Conservation (phyloP, 2,329 filamentous ascomycete genomes). For the Pseudogymnoascus sp. region DNA sequence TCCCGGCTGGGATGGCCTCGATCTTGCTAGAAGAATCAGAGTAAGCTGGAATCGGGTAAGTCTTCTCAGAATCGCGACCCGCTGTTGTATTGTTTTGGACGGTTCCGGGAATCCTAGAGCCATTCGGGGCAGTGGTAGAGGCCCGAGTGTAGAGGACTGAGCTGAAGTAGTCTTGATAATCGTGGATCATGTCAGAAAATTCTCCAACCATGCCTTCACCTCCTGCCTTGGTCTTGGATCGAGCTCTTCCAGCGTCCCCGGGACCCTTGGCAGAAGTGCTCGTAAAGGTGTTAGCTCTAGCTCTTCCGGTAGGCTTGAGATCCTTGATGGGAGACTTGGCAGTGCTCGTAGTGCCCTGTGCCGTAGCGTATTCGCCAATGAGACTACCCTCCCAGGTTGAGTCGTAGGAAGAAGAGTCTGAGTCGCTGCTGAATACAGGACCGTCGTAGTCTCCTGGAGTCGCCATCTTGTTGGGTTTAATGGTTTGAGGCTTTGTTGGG, state of each 20-base stretch:
- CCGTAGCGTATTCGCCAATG: background rate
- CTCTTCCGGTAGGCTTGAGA: too few relatives aligned
- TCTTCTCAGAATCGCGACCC: background rate
- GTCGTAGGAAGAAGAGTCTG: background rate
- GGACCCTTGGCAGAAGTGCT: background rate
- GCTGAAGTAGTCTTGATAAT: slow-evolving; percentile 16
- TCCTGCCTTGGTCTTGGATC: background rate
- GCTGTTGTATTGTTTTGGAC: background rate
- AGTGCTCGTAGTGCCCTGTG: background rate
- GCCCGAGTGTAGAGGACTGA: too few relatives aligned
- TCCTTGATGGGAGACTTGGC: background rate
- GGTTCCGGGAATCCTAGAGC: background rate
- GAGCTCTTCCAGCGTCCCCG: background rate
- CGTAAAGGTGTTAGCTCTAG: background rate
- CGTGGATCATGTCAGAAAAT: background rate
- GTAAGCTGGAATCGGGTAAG: background rate
- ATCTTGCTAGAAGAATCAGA: background rate
- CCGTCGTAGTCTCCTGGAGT: background rate
- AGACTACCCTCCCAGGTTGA: background rate
- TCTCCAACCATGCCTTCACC: background rate
- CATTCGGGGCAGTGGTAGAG: background rate
- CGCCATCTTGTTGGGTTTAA: background rate
- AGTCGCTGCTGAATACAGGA: background rate
- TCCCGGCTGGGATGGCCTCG: slow-evolving; percentile 9
- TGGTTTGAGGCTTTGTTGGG: background rate